These are phyloP conservation scores for Fraxinus nigra DNA, from an alignment of 305 asterid species.

Conservation along the genomic window DNA sequence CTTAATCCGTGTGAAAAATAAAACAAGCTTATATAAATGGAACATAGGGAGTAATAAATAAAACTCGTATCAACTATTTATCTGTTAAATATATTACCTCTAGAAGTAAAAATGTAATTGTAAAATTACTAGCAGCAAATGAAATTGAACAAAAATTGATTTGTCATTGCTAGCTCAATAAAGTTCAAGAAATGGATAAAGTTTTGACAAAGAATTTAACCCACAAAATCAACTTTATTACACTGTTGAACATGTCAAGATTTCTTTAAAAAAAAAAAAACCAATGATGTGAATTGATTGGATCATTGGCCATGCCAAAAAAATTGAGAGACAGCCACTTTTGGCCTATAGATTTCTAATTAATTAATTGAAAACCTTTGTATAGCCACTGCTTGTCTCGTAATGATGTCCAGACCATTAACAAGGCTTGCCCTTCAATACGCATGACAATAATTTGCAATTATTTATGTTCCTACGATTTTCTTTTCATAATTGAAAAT, in stretches of 20 bases:
- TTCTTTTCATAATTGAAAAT: neutral
- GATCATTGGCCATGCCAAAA: neutral
- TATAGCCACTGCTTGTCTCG: neutral
- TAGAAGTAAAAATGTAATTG: neutral
- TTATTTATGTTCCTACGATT: neutral
- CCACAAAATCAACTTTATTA: neutral
- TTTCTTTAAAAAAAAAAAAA: neutral
- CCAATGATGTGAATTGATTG: neutral
- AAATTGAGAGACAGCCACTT: neutral
- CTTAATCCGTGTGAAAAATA: too few relatives aligned
- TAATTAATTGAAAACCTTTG: neutral
- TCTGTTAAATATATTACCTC: neutral
- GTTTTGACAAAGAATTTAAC: neutral
- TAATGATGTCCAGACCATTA: neutral
- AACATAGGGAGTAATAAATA: too few relatives aligned
- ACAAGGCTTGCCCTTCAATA: neutral
- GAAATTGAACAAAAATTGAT: neutral
- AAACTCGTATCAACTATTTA: too few relatives aligned
- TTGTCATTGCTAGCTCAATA: too few relatives aligned
- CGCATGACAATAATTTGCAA: slow-evolving; percentile 2
- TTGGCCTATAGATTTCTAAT: neutral
- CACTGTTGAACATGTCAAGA: neutral
- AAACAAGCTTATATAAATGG: too few relatives aligned
- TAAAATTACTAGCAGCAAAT: too few relatives aligned
- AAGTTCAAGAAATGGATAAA: neutral